These are phyloP conservation scores for Cylindricascospora bacillispora DNA, from an alignment of 1,139 yeast genomes.

Conservation along the genomic window DNA sequence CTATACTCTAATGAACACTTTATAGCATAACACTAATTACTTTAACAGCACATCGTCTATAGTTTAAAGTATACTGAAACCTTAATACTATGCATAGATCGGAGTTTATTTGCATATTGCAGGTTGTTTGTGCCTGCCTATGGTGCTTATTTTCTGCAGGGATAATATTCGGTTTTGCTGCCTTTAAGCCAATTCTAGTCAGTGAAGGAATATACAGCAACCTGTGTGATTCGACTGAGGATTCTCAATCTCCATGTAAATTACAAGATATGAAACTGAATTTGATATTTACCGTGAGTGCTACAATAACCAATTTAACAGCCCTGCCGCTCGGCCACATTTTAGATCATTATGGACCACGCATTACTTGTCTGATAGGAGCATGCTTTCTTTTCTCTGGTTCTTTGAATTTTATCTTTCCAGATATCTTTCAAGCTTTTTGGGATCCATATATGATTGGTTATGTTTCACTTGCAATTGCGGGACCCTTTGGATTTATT, in stretches of 20 bases:
- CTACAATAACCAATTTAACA: conserved; percentile 74
- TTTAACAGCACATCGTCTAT: too few relatives aligned
- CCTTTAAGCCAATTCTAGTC: conserved; percentile 70
- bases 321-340: conserved; percentile 74
- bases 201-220: conserved; percentile 64
- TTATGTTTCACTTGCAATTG: conserved; percentile 54
- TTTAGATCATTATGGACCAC: conserved; percentile 70
- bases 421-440: conserved; percentile 5
- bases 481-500: conserved; percentile 75
- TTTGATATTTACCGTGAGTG: conserved; percentile 71
- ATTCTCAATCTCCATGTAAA: conserved; percentile 34
- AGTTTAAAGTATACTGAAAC: too few relatives aligned
- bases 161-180: conserved; percentile 89
- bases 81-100: too few relatives aligned
- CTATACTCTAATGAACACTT: too few relatives aligned
- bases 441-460: conserved; percentile 56
- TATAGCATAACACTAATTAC: too few relatives aligned
- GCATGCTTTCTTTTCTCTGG: conserved; percentile 44
- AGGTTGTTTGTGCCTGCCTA: conserved; percentile 54
- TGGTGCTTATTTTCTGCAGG: conserved; percentile 94
- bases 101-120: too few relatives aligned
- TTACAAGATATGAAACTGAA: conserved; percentile 74
- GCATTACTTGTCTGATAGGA: conserved; percentile 67
- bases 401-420: conserved; percentile 31
- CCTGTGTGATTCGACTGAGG: conserved; percentile 32